phyloP scores from a whole-genome alignment of 805 yeast genomes.

The Ogataea henricii region DNA sequence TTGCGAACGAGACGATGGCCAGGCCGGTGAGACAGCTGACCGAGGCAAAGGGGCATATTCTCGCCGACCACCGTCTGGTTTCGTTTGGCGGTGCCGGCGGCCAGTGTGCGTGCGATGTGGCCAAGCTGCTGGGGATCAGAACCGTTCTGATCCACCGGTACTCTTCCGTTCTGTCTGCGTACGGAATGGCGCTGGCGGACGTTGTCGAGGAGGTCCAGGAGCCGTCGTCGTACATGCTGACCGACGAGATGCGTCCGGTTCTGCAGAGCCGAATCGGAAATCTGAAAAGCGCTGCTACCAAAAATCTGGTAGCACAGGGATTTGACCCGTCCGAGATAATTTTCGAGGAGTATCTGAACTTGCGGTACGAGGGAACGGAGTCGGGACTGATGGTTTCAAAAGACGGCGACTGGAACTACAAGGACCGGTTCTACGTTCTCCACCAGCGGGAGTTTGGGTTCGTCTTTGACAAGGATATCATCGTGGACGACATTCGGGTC shows the following conservation, averaged over 20 bases:
- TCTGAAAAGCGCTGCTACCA: constrained; percentile 44
- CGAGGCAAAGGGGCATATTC: constrained; percentile 77
- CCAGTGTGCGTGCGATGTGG: constrained; percentile 81
- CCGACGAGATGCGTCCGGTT: too few relatives aligned
- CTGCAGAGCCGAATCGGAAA: constrained; percentile 30
- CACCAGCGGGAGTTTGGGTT: constrained; percentile 79
- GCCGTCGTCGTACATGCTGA: constrained; percentile 57
- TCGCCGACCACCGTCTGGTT: constrained; percentile 68
- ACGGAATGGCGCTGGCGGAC: constrained; percentile 86
- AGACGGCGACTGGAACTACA: constrained; percentile 35
- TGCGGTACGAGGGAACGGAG: constrained; percentile 87
- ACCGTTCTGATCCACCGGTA: constrained; percentile 75
- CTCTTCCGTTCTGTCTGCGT: constrained; percentile 83
- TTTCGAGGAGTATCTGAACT: constrained; percentile 68
- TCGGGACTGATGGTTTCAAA: constrained; percentile 71
- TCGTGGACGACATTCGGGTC: constrained; percentile 74
- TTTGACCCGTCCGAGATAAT: constrained; percentile 45
- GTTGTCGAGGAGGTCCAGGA: constrained; percentile 79
- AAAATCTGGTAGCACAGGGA: constrained; percentile 56
- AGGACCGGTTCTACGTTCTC: constrained; percentile 49
- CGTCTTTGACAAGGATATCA: constrained; percentile 53
- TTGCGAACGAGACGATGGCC: constrained; percentile 90
- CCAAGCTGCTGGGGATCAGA: constrained; percentile 65
- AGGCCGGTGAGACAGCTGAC: constrained; percentile 83
- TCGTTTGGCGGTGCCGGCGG: constrained; percentile 96